Conservation (phyloP, 352 stramenopile genomes). For the Globisporangium nunn region DNA sequence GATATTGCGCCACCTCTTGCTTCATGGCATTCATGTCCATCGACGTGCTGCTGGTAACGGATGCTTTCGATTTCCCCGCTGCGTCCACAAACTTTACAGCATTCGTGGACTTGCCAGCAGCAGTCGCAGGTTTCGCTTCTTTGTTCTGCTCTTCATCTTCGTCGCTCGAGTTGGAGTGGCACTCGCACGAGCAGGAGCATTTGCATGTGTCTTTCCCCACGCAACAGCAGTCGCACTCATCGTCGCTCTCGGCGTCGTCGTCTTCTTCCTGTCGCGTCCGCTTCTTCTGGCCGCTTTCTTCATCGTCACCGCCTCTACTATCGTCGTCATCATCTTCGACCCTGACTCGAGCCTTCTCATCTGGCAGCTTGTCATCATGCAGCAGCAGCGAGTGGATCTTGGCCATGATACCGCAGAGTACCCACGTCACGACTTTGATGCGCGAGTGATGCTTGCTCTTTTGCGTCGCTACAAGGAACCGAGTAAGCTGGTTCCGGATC, state of each 20-base stretch:
- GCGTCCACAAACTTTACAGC: conserved; percentile 1
- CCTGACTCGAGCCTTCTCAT: conserved; percentile 13
- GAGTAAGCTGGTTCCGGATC: conserved; percentile 71
- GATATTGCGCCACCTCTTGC: conserved; percentile 21
- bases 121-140: background rate
- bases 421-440: conserved; percentile 82
- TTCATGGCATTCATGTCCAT: conserved; percentile 22
- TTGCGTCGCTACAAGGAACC: conserved; percentile 61
- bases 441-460: conserved; percentile 77
- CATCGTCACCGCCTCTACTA: background rate
- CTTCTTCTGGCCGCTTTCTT: conserved; percentile 33
- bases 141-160: conserved; percentile 14
- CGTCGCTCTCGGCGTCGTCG: conserved; percentile 48
- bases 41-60: too few relatives aligned
- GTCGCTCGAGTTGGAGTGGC: conserved; percentile 60
- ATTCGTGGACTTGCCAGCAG: background rate
- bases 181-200: conserved; percentile 58
- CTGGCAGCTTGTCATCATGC: conserved; percentile 60
- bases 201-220: conserved; percentile 48
- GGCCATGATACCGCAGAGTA: conserved; percentile 78
- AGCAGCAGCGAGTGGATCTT: conserved; percentile 76
- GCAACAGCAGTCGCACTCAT: conserved; percentile 75
- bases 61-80: background rate
- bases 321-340: conserved; percentile 32
- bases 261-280: background rate